Base-by-base conservation (phyloP, 371 early-diverging fungal species). In the Dichotomocladium elegans region DNA sequence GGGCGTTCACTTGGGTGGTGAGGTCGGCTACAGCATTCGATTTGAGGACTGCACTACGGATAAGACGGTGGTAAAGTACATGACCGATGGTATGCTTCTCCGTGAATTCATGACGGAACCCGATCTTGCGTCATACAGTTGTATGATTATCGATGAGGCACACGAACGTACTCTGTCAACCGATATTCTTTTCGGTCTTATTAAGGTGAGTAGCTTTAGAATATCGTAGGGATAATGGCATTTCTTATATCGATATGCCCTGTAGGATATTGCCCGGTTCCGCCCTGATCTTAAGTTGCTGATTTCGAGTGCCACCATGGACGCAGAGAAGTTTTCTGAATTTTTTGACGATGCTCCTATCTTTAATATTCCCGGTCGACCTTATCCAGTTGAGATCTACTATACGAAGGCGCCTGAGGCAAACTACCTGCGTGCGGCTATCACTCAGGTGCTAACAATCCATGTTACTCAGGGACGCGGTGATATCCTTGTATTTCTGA, bases 11-110 rank as follows among this genome's bases (percentile, higher is more conserved):
- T 66, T 96, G n/a, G 94, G 97, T 1, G 75, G 87, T 50, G 87
- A 94, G 65, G 99, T 99, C 25, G 99, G 99, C 7, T 99, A 99
- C 59, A 91, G 94, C 17, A 99, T 99, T 58, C 87, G 99, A 43
- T 99, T 99, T 65, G 99, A 99, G 66, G 97, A 96, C 69, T 94
- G 93, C 55, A 96, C 96, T 6, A 84, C 88, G 3, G 96, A 94
- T n/a, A 92, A 91, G 63, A 99, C 99, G 0, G 64, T 86, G 15
- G 82, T 99, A 37, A 98, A 98, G 70, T 98, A 93, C 48, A 94
- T 99, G 95, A 99, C 99, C 1, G 99, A 99, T 68, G 99, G 99
- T 60, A 95, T 99, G 89, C 82, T 99, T 22, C 82, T 99, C 7
- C 88, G 97, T 53, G 99, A 99, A 72, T 95, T 97, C 64, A 85